These are phyloP conservation scores for Leucogyrophana mollusca DNA, from an alignment of 768 basidiomycete species.

Conservation along the genomic window DNA sequence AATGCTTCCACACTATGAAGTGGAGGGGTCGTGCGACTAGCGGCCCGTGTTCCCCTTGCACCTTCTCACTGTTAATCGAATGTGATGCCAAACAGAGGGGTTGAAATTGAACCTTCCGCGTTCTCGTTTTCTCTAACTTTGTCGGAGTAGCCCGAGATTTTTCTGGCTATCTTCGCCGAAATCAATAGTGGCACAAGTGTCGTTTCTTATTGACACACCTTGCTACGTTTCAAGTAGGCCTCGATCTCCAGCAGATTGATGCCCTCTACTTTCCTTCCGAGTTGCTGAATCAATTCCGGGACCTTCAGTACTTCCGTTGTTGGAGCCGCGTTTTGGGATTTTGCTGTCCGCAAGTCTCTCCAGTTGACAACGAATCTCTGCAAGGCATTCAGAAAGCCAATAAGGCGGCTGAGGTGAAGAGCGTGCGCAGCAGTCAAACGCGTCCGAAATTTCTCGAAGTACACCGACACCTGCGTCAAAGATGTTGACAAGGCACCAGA, in stretches of 20 bases:
- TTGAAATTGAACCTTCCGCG: slow-evolving; percentile 21
- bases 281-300: slow-evolving; percentile 56
- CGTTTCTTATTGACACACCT: slow-evolving; percentile 43
- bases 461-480: slow-evolving; percentile 71
- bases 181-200: background rate
- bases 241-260: slow-evolving; percentile 86
- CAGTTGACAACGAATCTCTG: slow-evolving; percentile 57
- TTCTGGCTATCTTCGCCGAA: slow-evolving; percentile 55
- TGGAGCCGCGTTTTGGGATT: slow-evolving; percentile 11
- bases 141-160: slow-evolving; percentile 85
- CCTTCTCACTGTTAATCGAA: no score
- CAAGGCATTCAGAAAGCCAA: slow-evolving; percentile 70
- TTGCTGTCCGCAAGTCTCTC: slow-evolving; percentile 35
- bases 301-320: slow-evolving; percentile 65
- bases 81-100: no score
- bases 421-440: slow-evolving; percentile 71
- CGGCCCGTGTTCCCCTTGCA: slow-evolving; percentile 6
- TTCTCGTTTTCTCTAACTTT: slow-evolving; percentile 45
- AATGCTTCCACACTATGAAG: slow-evolving; percentile 81
- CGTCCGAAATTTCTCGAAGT: slow-evolving; percentile 76
- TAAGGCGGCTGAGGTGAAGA: slow-evolving; percentile 77
- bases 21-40: slow-evolving; percentile 58
- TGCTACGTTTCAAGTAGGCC: slow-evolving; percentile 77
- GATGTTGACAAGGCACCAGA: slow-evolving; percentile 57
- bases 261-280: slow-evolving; percentile 69